Percentiles rank a stretch among this genome's conserved stretches.
Conservation (phyloP, 345 rosid species). For the Cochlearia excelsa region DNA sequence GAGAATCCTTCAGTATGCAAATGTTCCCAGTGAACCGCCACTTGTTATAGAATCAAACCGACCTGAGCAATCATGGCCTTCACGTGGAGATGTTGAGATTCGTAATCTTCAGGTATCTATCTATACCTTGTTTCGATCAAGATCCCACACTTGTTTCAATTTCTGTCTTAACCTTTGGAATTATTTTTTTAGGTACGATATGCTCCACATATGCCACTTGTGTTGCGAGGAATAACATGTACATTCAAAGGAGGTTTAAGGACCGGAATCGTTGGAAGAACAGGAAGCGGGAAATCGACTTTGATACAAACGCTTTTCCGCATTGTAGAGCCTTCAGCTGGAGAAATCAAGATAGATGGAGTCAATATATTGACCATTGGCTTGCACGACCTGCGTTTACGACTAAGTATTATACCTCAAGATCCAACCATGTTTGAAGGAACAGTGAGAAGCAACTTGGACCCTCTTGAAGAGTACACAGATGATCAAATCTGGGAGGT, state of each 20-base stretch:
- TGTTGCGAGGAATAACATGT: constrained; percentile 71
- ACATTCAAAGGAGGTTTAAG: constrained; percentile 70
- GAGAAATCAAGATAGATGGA: constrained; percentile 68
- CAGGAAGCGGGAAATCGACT: constrained; percentile 91
- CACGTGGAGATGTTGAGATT: constrained; percentile 54
- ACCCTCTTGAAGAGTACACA: constrained; percentile 81
- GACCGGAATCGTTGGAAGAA: constrained; percentile 89
- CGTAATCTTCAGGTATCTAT: constrained; percentile 57
- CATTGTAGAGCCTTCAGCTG: constrained; percentile 70
- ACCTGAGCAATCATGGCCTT: constrained; percentile 65
- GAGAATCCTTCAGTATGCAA: constrained; percentile 74
- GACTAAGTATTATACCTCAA: constrained; percentile 84
- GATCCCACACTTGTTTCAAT: constrained; percentile 1
- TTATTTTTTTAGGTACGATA: constrained; percentile 54
- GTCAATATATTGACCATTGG: constrained; percentile 64
- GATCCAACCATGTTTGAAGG: constrained; percentile 98
- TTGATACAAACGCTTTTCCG: constrained; percentile 82
- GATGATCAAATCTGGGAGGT: constrained; percentile 96
- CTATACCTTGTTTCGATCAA: constrained; percentile 5
- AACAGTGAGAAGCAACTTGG: constrained; percentile 72
- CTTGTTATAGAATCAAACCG: constrained; percentile 54
- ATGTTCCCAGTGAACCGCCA: constrained; percentile 70
- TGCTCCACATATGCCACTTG: constrained; percentile 81
- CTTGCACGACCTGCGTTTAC: constrained; percentile 73
- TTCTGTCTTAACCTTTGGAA: not conserved